phyloP scores from a whole-genome alignment of 805 yeast species.

The Saccharomycopsis olivae region DNA sequence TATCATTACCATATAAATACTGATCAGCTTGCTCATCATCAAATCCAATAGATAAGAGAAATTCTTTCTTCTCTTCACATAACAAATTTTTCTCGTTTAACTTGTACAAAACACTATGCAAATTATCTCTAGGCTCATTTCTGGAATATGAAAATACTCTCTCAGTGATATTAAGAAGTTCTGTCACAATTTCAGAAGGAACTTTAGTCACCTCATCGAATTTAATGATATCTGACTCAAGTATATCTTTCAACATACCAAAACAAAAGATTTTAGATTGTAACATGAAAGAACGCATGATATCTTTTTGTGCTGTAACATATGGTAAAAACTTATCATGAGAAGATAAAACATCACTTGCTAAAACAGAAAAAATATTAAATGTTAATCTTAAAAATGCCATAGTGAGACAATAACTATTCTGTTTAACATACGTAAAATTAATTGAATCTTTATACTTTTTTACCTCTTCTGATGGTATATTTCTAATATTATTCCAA shows the following conservation, averaged over 20 bases:
- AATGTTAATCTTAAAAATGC: constrained; percentile 2
- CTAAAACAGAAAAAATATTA: constrained; percentile 1
- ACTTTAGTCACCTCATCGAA: too few relatives aligned
- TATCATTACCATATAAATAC: constrained; percentile 2
- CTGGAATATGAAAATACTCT: too few relatives aligned
- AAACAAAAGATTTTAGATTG: constrained; percentile 33
- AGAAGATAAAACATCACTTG: too few relatives aligned
- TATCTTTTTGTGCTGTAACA: constrained; percentile 1
- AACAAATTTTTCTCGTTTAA: too few relatives aligned
- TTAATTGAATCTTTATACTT: not conserved
- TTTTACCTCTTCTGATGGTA: constrained; percentile 1
- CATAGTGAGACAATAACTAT: constrained; percentile 11
- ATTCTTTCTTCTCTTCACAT: too few relatives aligned
- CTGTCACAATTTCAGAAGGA: too few relatives aligned
- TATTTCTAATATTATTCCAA: constrained; percentile 20
- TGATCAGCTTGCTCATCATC: constrained; percentile 1
- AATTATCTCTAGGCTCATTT: too few relatives aligned
- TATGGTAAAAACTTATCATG: too few relatives aligned
- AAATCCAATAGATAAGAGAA: too few relatives aligned
- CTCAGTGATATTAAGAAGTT: too few relatives aligned
- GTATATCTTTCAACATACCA: constrained; percentile 28
- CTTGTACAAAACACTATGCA: too few relatives aligned
- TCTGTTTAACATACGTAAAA: constrained; percentile 5
- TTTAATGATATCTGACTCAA: constrained; percentile 24
- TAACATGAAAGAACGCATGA: constrained; percentile 23